Conservation (phyloP, 75 land plant genomes). For the Adiantum capillusveneris region DNA sequence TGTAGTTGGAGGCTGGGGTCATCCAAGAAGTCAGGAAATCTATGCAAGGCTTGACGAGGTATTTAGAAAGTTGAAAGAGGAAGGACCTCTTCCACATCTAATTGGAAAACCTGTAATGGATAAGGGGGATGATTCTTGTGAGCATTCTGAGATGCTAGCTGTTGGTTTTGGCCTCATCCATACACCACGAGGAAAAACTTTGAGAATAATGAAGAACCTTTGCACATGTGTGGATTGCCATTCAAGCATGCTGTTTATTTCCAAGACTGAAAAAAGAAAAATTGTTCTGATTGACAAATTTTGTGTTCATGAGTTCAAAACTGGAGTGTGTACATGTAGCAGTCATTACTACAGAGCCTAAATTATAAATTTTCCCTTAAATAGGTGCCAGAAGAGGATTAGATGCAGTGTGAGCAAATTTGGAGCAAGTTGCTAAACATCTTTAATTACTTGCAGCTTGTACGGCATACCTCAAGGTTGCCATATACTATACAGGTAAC, state of each 20-base stretch:
- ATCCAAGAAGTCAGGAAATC: slow-evolving; percentile 6
- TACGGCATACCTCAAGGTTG: no score
- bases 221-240: slow-evolving; percentile 26
- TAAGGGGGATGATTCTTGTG: slow-evolving; percentile 20
- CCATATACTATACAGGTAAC: no score
- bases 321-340: slow-evolving; percentile 24
- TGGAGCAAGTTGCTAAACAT: no score
- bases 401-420: no score
- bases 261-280: slow-evolving; percentile 14
- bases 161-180: slow-evolving; percentile 25
- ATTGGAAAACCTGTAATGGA: slow-evolving; percentile 7
- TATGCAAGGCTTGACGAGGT: slow-evolving; percentile 1
- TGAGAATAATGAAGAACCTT: slow-evolving; percentile 17
- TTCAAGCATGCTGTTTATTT: slow-evolving; percentile 16
- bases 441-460: no score
- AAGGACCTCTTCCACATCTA: neutral
- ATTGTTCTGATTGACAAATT: slow-evolving; percentile 23
- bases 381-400: no score
- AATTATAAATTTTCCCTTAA: no score
- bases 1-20: neutral
- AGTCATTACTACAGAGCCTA: slow-evolving; percentile 9
- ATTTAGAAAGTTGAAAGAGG: neutral
- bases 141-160: slow-evolving; percentile 31
- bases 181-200: neutral
- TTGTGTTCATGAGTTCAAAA: slow-evolving; percentile 24